Base-by-base conservation (phyloP, 164 flowering plant species). In the Cinnamomum micranthum region DNA sequence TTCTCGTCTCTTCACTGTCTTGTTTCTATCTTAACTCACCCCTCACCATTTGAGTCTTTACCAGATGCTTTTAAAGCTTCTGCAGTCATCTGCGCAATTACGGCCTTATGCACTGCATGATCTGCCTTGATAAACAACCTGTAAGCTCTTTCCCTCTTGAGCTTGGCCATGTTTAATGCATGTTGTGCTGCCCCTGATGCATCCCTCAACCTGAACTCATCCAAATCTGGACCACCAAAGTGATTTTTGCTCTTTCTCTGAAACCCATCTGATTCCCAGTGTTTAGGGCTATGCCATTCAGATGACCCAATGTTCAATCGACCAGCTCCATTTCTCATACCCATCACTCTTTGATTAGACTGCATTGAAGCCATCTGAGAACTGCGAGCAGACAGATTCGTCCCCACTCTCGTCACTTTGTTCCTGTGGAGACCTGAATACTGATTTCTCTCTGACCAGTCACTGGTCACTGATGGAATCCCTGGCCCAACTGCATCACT, bases 91-190 rank as follows among this genome's bases (percentile, higher is more conserved):
- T 94, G 85, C 73, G 99, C 94, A 81, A 76, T 85, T 73, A 81
- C 89, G 75, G 99, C 99, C 82, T 89, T 94, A 84, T 94, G 97
- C 69, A 92, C 85, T 22, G 97, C 97, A 35, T 88, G 72, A 79
- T 96, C 98, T 23, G 97, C 99, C 78, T 86, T 84, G 74, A 82
- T 84, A 22, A 85, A 82, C 84, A 94, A 74, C 77, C 89, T 91
- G 81, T 88, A 88, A 68, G 98, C 99, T 50, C 81, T 89, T 77
- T 91, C 92, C 69, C 93, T 81, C 84, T 92, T 96, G 11, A 90
- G 82, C 73, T 84, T 94, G n/a, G 98, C 98, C 85, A 90, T 82
- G 74, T 83, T 84, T 4, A 50, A 82, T 15, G 97, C 95, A 84
- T 85, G 93, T 71, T 86, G 83, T 51, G 98, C 97, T 5, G 97